A percentile compares a stretch with the other conserved stretches of the same genome.
Evolutionary conservation across 2,329 filamentous ascomycete genomes (phyloP).

Genomic region (Trichophaea hybrida): DNA sequence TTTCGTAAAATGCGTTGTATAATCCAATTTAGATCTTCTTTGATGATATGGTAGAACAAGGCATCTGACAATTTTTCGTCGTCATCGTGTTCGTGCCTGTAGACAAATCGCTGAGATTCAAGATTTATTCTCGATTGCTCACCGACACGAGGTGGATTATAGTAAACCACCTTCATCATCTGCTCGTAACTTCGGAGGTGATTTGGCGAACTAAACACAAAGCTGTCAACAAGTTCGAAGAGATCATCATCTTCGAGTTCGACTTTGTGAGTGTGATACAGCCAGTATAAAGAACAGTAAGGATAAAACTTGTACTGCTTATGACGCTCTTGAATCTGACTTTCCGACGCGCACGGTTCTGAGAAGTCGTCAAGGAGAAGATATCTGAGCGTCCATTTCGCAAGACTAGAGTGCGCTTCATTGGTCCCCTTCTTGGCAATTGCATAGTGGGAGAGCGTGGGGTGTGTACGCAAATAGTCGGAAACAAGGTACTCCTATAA

Average conservation of each 20-base stretch:
- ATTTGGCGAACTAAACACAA: background rate
- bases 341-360: background rate
- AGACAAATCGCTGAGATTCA: background rate
- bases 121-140: background rate
- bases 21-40: background rate
- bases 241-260: background rate
- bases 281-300: slow-evolving; percentile 1
- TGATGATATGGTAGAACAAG: background rate
- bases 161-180: background rate
- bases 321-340: background rate
- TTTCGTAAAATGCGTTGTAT: background rate
- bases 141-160: background rate
- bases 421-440: slow-evolving; percentile 3
- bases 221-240: background rate
- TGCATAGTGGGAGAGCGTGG: background rate
- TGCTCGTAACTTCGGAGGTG: background rate
- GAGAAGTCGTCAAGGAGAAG: background rate
- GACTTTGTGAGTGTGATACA: background rate
- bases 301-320: background rate
- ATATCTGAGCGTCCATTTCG: background rate
- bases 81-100: background rate
- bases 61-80: background rate
- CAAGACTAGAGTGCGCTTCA: background rate
- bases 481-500: slow-evolving; percentile 1
- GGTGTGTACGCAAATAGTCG: background rate